These are phyloP conservation scores for Penicillium roqueforti DNA, from an alignment of 495 filamentous ascomycete genomes.

Conservation along the genomic window DNA sequence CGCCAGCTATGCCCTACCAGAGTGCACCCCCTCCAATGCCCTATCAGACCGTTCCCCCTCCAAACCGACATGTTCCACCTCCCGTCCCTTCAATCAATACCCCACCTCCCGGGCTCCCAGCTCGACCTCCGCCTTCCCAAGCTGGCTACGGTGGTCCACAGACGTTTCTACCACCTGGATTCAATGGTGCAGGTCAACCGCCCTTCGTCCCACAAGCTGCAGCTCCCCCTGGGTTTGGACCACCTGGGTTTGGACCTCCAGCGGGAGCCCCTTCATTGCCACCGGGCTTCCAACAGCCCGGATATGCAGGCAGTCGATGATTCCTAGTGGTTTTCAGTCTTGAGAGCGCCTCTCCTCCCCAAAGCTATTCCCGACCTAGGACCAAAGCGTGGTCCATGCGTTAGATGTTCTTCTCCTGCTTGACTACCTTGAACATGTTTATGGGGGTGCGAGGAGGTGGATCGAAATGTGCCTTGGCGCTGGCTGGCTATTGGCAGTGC, in stretches of 20 bases:
- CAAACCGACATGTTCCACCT: constrained; percentile 38
- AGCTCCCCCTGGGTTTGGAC: constrained; percentile 54
- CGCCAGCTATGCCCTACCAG: constrained; percentile 27
- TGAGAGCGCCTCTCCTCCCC: neutral
- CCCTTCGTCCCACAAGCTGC: constrained; percentile 39
- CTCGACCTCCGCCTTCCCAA: constrained; percentile 73
- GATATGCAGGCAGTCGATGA: constrained; percentile 45
- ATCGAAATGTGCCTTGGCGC: neutral
- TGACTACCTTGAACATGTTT: neutral
- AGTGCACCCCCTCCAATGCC: constrained; percentile 37
- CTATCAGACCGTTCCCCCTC: constrained; percentile 39
- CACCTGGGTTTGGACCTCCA: constrained; percentile 49
- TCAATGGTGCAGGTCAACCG: constrained; percentile 42
- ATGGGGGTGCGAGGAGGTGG: neutral
- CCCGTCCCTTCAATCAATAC: constrained; percentile 50
- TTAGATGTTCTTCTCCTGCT: neutral
- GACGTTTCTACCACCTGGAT: constrained; percentile 58
- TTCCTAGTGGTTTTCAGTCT: neutral
- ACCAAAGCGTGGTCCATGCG: neutral
- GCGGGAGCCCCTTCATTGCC: constrained; percentile 38
- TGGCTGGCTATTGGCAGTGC: neutral
- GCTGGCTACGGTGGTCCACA: constrained; percentile 74
- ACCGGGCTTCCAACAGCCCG: constrained; percentile 48
- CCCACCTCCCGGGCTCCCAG: constrained; percentile 73
- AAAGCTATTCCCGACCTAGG: constrained; percentile 2